A percentile compares a stretch with the other conserved stretches of the same genome.
Evolutionary conservation across 208 protist genomes (phyloP).

Genomic region (Acanthamoeba polyphaga): DNA sequence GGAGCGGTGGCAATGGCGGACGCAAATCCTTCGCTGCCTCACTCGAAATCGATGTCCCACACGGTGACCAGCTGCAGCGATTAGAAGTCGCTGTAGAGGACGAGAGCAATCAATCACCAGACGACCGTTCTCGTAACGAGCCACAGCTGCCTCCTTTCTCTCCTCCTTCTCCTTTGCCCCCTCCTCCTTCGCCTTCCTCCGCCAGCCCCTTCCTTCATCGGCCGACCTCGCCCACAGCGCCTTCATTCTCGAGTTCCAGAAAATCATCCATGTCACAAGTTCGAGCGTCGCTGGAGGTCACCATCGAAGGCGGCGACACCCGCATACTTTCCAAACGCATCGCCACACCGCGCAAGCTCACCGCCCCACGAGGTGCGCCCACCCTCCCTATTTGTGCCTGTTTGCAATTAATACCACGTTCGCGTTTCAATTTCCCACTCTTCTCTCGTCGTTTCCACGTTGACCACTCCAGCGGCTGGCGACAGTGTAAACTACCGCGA

Average conservation of each 20-base stretch:
- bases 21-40: no score
- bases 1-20: no score
- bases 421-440: no score
- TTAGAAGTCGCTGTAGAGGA: no score
- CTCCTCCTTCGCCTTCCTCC: conserved; percentile 3
- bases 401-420: no score
- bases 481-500: conserved; percentile 10
- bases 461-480: neutral
- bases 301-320: neutral
- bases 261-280: neutral
- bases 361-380: neutral
- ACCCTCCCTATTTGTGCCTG: no score
- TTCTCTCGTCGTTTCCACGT: no score
- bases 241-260: neutral
- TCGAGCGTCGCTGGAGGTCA: neutral
- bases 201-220: neutral
- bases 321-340: neutral
- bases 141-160: neutral
- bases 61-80: no score
- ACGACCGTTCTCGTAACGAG: no score
- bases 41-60: no score
- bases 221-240: neutral
- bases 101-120: no score
- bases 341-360: conserved; percentile 16
- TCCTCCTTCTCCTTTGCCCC: neutral